Conservation (phyloP, 2,329 filamentous ascomycete species). For the Fusarium sulawesiense region DNA sequence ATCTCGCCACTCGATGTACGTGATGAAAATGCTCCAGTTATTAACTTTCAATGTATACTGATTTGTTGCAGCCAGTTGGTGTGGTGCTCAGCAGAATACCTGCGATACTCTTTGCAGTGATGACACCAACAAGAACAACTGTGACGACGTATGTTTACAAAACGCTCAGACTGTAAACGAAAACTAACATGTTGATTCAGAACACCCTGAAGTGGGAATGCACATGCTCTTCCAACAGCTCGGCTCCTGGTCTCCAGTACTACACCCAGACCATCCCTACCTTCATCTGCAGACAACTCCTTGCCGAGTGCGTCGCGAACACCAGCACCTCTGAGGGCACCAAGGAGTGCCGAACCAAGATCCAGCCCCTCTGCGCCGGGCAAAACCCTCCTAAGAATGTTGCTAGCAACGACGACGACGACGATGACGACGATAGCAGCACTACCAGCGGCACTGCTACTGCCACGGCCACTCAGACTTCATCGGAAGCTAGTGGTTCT, state of each 20-base stretch:
- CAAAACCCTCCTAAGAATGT: slow-evolving; percentile 51
- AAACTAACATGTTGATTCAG: slow-evolving; percentile 45
- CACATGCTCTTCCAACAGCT: slow-evolving; percentile 60
- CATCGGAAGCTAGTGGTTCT: slow-evolving; percentile 33
- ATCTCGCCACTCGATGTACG: slow-evolving; percentile 55
- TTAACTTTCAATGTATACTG: slow-evolving; percentile 8
- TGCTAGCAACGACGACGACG: slow-evolving; percentile 35
- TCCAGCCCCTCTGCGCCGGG: slow-evolving; percentile 60
- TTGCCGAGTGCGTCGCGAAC: slow-evolving; percentile 58
- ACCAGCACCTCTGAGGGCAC: slow-evolving; percentile 58
- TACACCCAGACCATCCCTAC: slow-evolving; percentile 65
- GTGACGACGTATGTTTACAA: slow-evolving; percentile 56
- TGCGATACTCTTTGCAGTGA: slow-evolving; percentile 61
- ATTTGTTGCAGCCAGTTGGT: slow-evolving; percentile 60
- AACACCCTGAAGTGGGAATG: slow-evolving; percentile 60
- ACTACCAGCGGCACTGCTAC: slow-evolving; percentile 42
- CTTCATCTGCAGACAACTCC: slow-evolving; percentile 64
- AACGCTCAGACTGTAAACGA: neutral
- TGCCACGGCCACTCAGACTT: slow-evolving; percentile 35
- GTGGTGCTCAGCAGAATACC: slow-evolving; percentile 61
- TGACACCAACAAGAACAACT: slow-evolving; percentile 56
- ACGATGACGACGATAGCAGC: slow-evolving; percentile 42
- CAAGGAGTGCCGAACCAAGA: slow-evolving; percentile 61
- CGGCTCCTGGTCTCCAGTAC: slow-evolving; percentile 63
- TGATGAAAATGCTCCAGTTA: slow-evolving; percentile 3